Conservation (phyloP, 208 protist species). For the Wallacemonas rigidus region DNA sequence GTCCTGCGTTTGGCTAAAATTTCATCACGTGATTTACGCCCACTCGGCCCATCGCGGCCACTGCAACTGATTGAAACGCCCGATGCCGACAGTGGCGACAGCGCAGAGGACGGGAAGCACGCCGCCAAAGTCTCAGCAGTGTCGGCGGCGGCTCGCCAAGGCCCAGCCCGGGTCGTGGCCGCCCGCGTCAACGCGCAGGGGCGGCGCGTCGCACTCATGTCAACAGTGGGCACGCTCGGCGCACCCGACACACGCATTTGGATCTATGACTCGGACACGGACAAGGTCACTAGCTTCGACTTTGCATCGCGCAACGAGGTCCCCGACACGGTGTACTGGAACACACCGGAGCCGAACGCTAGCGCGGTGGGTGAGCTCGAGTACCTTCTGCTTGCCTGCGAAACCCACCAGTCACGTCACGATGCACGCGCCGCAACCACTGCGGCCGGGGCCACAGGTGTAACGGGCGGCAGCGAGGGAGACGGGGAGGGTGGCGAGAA, state of each 20-base stretch:
- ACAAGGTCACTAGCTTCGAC: constrained; percentile 80
- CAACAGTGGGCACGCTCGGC: constrained; percentile 32
- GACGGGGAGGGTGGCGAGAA: background rate
- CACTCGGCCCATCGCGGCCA: constrained; percentile 68
- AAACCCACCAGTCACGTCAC: constrained; percentile 70
- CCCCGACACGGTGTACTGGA: constrained; percentile 85
- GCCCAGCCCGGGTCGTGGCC: constrained; percentile 46
- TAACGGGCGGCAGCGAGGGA: constrained; percentile 16
- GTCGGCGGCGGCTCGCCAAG: background rate
- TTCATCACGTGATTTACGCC: constrained; percentile 61
- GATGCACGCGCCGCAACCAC: background rate
- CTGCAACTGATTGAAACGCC: constrained; percentile 38
- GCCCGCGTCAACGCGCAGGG: constrained; percentile 86
- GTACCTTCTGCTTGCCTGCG: constrained; percentile 88
- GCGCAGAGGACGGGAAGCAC: background rate
- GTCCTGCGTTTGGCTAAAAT: constrained; percentile 81
- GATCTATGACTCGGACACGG: constrained; percentile 91
- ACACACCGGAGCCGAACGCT: constrained; percentile 86
- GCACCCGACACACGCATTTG: constrained; percentile 80
- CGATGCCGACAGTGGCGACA: background rate
- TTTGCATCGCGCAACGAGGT: constrained; percentile 72
- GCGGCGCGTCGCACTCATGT: constrained; percentile 76
- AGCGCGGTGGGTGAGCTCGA: constrained; percentile 84
- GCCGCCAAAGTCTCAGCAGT: constrained; percentile 5
- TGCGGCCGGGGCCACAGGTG: background rate